Percentiles rank a stretch among this genome's conserved stretches.
These are phyloP conservation scores for Ogataea salicorniae DNA, from an alignment of 805 yeast genomes.

Conservation along the genomic window DNA sequence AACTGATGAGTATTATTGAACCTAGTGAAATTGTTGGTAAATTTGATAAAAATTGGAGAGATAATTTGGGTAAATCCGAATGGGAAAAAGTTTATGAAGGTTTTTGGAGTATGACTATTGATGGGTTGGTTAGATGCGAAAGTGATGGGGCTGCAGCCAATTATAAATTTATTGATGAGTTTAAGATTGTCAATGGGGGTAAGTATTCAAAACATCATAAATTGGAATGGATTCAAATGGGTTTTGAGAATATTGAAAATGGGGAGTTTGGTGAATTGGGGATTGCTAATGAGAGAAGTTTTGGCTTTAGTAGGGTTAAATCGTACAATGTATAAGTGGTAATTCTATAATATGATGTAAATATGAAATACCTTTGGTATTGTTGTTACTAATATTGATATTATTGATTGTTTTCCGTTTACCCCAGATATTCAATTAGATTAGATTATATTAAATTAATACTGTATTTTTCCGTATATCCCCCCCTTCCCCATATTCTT, in stretches of 20 bases:
- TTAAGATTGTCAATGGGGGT: constrained; percentile 57
- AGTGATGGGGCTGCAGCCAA: constrained; percentile 55
- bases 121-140: constrained; percentile 46
- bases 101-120: constrained; percentile 51
- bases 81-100: constrained; percentile 42
- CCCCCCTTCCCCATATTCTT: no score
- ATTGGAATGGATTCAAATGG: constrained; percentile 65
- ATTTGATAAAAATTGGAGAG: constrained; percentile 33
- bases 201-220: constrained; percentile 57
- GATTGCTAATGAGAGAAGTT: constrained; percentile 70
- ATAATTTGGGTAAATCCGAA: constrained; percentile 20
- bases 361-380: no score
- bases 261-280: constrained; percentile 35
- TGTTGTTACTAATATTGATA: no score
- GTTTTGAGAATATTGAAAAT: constrained; percentile 33
- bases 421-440: no score
- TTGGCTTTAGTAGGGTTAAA: constrained; percentile 65
- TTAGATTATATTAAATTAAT: no score
- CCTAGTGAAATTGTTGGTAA: constrained; percentile 64
- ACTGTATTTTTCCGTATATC: no score
- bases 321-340: constrained; percentile 7
- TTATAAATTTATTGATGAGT: constrained; percentile 58
- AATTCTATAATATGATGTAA: no score
- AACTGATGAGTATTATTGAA: constrained; percentile 65
- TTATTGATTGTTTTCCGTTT: no score